Percentiles rank a stretch among this genome's conserved stretches.
Evolutionary conservation across 2,329 filamentous ascomycete genomes (phyloP).

Genomic region (Pseudocercospora vitis): DNA sequence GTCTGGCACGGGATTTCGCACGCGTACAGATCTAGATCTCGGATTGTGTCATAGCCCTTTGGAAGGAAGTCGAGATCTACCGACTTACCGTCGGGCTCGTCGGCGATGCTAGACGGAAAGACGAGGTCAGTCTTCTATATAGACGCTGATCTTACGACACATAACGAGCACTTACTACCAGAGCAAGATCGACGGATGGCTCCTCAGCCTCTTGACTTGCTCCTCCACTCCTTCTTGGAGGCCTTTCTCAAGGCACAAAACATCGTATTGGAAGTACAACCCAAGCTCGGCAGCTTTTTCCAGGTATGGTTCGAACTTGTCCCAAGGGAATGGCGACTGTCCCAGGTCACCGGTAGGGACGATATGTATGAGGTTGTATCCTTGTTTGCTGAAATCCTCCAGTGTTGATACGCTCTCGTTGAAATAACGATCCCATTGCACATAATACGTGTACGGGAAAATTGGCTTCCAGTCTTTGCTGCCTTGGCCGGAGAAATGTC

Average conservation of each 20-base stretch:
- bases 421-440: constrained; percentile 39
- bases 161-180: constrained; percentile 40
- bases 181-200: constrained; percentile 41
- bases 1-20: not conserved
- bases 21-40: constrained; percentile 54
- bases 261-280: constrained; percentile 50
- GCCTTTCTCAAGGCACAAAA: constrained; percentile 42
- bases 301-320: constrained; percentile 44
- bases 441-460: constrained; percentile 49
- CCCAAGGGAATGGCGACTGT: constrained; percentile 42
- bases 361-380: constrained; percentile 51
- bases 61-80: constrained; percentile 52
- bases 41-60: constrained; percentile 47
- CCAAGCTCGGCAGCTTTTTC: constrained; percentile 45
- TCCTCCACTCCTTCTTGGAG: constrained; percentile 16
- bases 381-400: constrained; percentile 40
- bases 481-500: not conserved
- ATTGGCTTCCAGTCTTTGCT: constrained; percentile 38
- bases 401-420: constrained; percentile 39
- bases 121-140: not conserved
- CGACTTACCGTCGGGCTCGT: constrained; percentile 59
- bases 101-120: constrained; percentile 38
- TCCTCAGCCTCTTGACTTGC: constrained; percentile 38
- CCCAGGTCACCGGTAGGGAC: constrained; percentile 27
- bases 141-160: not conserved